phyloP scores from a whole-genome alignment of 768 basidiomycete genomes.

The Boletus subcaerulescens region DNA sequence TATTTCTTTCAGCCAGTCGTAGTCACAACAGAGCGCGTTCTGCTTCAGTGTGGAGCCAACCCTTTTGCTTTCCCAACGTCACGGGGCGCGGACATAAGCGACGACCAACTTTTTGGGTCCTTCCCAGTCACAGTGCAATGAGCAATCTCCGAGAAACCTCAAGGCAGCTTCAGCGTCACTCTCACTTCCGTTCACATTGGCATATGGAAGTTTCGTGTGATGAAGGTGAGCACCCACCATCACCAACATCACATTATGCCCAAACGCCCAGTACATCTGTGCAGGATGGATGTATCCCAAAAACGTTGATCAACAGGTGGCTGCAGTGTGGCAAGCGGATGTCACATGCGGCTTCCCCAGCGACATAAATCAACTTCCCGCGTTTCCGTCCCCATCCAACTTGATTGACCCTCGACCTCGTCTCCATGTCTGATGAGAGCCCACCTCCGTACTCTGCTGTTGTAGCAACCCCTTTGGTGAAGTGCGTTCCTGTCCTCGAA shows the following conservation, averaged over 20 bases:
- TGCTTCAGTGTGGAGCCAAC: too few relatives aligned
- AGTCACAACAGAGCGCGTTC: too few relatives aligned
- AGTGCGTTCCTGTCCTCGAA: not conserved
- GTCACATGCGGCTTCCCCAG: not conserved
- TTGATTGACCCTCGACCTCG: not conserved
- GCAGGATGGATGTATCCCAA: not conserved
- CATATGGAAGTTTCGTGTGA: too few relatives aligned
- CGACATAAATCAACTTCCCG: not conserved
- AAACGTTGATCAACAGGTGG: slow-evolving; percentile 2
- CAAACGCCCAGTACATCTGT: not conserved
- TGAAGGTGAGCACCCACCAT: too few relatives aligned
- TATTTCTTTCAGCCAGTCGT: too few relatives aligned
- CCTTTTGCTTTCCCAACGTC: too few relatives aligned
- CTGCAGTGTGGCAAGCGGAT: not conserved
- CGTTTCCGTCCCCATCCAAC: not conserved
- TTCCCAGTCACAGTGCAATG: too few relatives aligned
- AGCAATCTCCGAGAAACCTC: too few relatives aligned
- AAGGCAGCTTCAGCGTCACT: too few relatives aligned
- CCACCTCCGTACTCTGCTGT: slow-evolving; percentile 21
- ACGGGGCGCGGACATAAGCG: too few relatives aligned
- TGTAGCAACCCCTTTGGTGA: not conserved
- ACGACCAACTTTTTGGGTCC: too few relatives aligned
- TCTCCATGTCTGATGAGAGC: slow-evolving; percentile 7
- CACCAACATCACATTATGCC: slow-evolving; percentile 3
- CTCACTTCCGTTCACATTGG: too few relatives aligned